Evolutionary conservation across 176 grass and related monocot genomes (phyloP), one percentile per base, ranked within the genome.

Genomic region (Triticum timopheevii): DNA sequence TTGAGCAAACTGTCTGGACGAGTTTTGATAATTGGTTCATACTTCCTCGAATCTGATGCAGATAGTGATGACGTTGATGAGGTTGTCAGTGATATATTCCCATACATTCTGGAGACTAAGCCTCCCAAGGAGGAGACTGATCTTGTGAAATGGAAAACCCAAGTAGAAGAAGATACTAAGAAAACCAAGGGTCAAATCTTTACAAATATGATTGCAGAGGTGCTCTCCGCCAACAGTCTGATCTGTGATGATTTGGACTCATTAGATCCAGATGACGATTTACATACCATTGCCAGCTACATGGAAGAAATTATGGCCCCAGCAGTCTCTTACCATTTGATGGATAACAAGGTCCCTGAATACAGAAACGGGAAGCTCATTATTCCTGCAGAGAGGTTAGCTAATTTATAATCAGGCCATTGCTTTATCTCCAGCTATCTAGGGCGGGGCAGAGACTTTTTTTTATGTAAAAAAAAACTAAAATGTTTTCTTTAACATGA

Each of bases 301-400:
- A 62, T 96, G 68, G 85, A 91, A 11, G 87, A 93, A 84, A 92
- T 98, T 88, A 86, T 98, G n/a, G 20, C 90, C 30, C 87, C 94
- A 33, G 87, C 92, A 63, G 81, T 98, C 62, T 94, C 97, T 59
- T 91, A 91, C 30, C 92, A 98, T 88, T 89, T 98, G 83, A 94
- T 91, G 87, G 90, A 94, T 90, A 90, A 82, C 47, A 94, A 93
- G 66, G 88, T 91, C 49, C 92, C 90, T 79, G 80, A 93, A 76
- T 98, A 96, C 72, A 94, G 87, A 86, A 92, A 91, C 31, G 94
- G 92, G 54, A 98, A 90, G 82, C 94, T 98, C 49, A 36, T 96
- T 86, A 88, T 98, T 79, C 91, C 94, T 86, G 91, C 92, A 25
- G 84, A 88, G 16, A 96, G 97, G 97, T 98, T 34, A n/a, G 73